A percentile compares a stretch with the other conserved stretches of the same genome.
Evolutionary conservation across 2,329 filamentous ascomycete species (phyloP).

Genomic region (Epichloe baconii): DNA sequence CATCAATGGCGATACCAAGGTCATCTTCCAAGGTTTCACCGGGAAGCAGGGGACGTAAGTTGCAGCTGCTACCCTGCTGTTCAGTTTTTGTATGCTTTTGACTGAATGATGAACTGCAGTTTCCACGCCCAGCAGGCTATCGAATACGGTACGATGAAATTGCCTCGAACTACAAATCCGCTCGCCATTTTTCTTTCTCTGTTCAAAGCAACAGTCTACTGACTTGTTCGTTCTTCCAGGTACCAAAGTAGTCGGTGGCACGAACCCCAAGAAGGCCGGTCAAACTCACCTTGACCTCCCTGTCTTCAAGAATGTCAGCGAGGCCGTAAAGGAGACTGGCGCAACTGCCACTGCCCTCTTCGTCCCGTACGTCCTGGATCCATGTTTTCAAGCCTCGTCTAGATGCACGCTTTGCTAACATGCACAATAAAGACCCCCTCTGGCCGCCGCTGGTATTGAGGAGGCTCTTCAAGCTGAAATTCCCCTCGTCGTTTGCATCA

Average conservation of each 20-base stretch:
- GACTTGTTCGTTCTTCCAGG: constrained; percentile 35
- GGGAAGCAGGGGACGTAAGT: constrained; percentile 90
- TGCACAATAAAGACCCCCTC: constrained; percentile 55
- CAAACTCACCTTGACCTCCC: constrained; percentile 77
- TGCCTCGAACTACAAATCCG: constrained; percentile 2
- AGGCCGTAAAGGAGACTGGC: constrained; percentile 81
- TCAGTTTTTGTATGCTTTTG: neutral
- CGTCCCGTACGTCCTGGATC: constrained; percentile 56
- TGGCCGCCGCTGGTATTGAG: constrained; percentile 91
- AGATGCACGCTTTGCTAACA: constrained; percentile 5
- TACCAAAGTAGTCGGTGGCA: constrained; percentile 94
- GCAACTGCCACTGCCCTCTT: constrained; percentile 91
- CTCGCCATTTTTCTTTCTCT: neutral
- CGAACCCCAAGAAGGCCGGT: constrained; percentile 98
- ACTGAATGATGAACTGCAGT: constrained; percentile 32
- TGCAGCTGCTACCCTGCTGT: neutral
- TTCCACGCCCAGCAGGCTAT: constrained; percentile 98
- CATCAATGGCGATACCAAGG: constrained; percentile 86
- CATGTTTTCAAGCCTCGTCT: constrained; percentile 4
- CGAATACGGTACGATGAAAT: constrained; percentile 67
- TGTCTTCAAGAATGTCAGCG: constrained; percentile 80
- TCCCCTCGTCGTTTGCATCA: constrained; percentile 91
- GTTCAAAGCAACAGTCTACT: constrained; percentile 6
- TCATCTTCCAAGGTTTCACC: constrained; percentile 94
- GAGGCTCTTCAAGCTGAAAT: constrained; percentile 91